Evolutionary conservation across 345 rosid species (phyloP), one percentile per base, ranked within the genome.

Genomic region (Eucalyptus regnans): DNA sequence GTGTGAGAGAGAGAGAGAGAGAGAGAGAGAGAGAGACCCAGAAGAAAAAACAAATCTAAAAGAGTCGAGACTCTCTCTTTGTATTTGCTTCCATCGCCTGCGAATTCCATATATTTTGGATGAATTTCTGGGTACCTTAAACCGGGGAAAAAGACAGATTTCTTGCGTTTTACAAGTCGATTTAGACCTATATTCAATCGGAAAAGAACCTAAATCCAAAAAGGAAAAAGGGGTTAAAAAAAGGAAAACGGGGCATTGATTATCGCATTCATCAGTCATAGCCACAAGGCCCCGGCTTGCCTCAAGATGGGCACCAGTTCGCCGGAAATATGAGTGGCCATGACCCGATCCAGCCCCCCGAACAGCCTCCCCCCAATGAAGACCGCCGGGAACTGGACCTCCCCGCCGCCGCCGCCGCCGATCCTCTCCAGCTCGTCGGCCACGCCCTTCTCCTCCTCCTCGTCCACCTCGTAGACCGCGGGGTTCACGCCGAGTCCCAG

Each of bases 231-330:
- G 48, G 17, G 50, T 51, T 16, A 51, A 58, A n/a, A 46, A 31
- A 10, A 87, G n/a, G 23, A 66, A 51, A 37, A n/a, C 17, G 20
- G 33, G 22, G 17, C 4, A 27, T 8, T 20, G 31, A 76, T 20
- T 41, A 9, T 29, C n/a, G 58, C 23, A 23, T 37, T 9, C 27
- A 14, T 46, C 23, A 13, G 90, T 94, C 93, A 96, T 92, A 98
- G 98, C 99, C 99, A 98, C 89, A 98, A 91, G 79, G 98, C 99
- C 4, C 98, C 98, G n/a, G 99, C 99, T 91, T 96, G 92, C 93
- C 96, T 96, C 84, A 98, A 91, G 50, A 93, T 89, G 60, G 99
- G 99, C 56, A 95, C 89, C 91, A 96, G 90, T 84, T 97, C 99
- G 41, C 99, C 99, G 37, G 94, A 92, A 22, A 97, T 97, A 94